These are phyloP conservation scores for Diaporthe sp. DNA, from an alignment of 2,329 filamentous ascomycete genomes.

Conservation along the genomic window DNA sequence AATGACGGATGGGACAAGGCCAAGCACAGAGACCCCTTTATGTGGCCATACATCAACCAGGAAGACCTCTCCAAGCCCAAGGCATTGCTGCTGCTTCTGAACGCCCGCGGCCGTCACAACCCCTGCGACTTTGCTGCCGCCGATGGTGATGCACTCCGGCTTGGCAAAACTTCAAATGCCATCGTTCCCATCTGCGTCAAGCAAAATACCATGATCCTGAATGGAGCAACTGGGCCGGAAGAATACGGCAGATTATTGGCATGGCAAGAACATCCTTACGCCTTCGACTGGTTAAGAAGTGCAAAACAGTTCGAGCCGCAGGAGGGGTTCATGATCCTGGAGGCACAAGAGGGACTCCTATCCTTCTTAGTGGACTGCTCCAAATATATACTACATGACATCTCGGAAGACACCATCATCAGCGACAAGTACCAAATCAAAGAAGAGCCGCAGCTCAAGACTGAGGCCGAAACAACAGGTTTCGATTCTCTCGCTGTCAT, in stretches of 20 bases:
- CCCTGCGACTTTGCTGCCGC: conserved; percentile 61
- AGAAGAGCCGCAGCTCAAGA: conserved; percentile 53
- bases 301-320: conserved; percentile 57
- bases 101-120: conserved; percentile 61
- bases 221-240: conserved; percentile 45
- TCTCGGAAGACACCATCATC: conserved; percentile 49
- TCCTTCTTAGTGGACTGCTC: conserved; percentile 64
- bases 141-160: conserved; percentile 54
- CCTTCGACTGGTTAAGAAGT: conserved; percentile 52
- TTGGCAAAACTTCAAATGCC: conserved; percentile 47
- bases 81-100: conserved; percentile 63
- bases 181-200: conserved; percentile 49
- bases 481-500: conserved; percentile 56
- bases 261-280: conserved; percentile 53
- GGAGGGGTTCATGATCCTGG: conserved; percentile 63
- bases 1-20: conserved; percentile 35
- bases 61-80: conserved; percentile 65
- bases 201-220: conserved; percentile 52
- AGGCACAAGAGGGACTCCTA: conserved; percentile 63
- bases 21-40: conserved; percentile 52
- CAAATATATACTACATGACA: conserved; percentile 65
- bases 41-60: conserved; percentile 70
- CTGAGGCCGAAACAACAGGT: conserved; percentile 48
- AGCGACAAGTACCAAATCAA: conserved; percentile 50
- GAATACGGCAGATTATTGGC: conserved; percentile 54